These are phyloP conservation scores for Fusarium annulatum DNA, from an alignment of 2,329 filamentous ascomycete species.

Conservation along the genomic window DNA sequence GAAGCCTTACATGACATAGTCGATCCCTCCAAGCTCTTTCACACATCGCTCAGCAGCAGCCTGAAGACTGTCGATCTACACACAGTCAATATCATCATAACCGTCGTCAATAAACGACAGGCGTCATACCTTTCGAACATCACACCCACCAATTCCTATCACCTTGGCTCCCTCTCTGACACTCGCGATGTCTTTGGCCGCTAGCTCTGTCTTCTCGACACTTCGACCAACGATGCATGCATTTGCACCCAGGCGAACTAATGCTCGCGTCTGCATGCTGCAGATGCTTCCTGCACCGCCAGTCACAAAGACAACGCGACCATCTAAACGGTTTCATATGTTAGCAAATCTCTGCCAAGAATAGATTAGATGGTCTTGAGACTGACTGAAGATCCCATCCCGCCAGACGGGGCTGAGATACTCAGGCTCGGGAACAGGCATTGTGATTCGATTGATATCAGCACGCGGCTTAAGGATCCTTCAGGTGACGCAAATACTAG, in stretches of 20 bases:
- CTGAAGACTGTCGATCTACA: slow-evolving; percentile 52
- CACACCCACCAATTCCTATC: slow-evolving; percentile 82
- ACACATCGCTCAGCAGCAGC: slow-evolving; percentile 82
- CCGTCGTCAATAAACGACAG: not conserved
- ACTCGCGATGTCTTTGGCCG: slow-evolving; percentile 84
- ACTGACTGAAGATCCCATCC: slow-evolving; percentile 85
- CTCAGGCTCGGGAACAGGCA: slow-evolving; percentile 77
- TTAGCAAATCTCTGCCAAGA: not conserved
- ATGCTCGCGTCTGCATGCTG: slow-evolving; percentile 89
- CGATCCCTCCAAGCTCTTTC: slow-evolving; percentile 85
- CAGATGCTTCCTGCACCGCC: slow-evolving; percentile 95
- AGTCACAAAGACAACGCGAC: slow-evolving; percentile 93
- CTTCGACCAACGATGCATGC: slow-evolving; percentile 95
- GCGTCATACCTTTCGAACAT: slow-evolving; percentile 74
- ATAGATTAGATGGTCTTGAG: not conserved
- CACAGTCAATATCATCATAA: not conserved
- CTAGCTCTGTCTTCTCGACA: slow-evolving; percentile 84
- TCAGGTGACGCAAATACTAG: not conserved
- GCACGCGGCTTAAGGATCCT: not conserved
- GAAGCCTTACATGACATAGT: slow-evolving; percentile 83
- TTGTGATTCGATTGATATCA: slow-evolving; percentile 48
- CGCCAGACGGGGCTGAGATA: slow-evolving; percentile 88
- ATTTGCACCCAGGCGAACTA: slow-evolving; percentile 91
- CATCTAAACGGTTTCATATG: slow-evolving; percentile 63
- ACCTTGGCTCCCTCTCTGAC: slow-evolving; percentile 84